phyloP scores from a whole-genome alignment of 2,329 filamentous ascomycete species.

The Xylogone sp. region DNA sequence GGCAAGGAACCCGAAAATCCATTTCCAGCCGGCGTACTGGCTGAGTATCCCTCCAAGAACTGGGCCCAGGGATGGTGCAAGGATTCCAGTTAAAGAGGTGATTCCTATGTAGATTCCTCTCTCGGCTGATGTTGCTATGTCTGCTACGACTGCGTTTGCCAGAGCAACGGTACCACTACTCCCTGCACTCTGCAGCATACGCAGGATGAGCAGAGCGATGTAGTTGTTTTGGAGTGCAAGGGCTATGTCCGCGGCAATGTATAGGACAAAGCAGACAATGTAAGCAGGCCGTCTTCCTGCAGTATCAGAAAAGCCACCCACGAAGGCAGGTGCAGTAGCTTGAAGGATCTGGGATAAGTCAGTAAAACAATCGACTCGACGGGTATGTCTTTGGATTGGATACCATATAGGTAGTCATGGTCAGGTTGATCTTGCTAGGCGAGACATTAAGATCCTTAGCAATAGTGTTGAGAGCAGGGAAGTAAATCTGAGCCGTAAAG shows the following conservation, averaged over 20 bases:
- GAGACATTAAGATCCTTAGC: constrained; percentile 43
- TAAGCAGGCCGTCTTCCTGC: constrained; percentile 52
- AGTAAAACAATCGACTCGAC: constrained; percentile 39
- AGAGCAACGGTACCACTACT: constrained; percentile 57
- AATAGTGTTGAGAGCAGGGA: constrained; percentile 47
- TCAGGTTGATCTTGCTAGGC: constrained; percentile 32
- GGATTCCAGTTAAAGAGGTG: constrained; percentile 50
- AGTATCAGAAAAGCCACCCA: constrained; percentile 52
- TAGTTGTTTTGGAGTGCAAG: constrained; percentile 48
- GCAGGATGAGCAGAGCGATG: constrained; percentile 46
- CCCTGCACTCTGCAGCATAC: constrained; percentile 56
- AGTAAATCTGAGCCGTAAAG: constrained; percentile 51
- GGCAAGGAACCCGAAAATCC: constrained; percentile 51
- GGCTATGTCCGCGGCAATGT: constrained; percentile 50
- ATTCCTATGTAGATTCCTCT: constrained; percentile 63
- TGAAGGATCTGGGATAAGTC: constrained; percentile 45
- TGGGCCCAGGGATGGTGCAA: constrained; percentile 49
- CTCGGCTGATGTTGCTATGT: constrained; percentile 59
- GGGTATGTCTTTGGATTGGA: constrained; percentile 17
- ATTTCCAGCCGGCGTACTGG: constrained; percentile 54
- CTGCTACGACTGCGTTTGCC: constrained; percentile 55
- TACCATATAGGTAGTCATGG: constrained; percentile 35
- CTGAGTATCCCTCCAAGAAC: constrained; percentile 56
- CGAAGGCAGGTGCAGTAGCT: constrained; percentile 52
- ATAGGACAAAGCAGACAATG: constrained; percentile 48